phyloP scores from a whole-genome alignment of 176 grass and related monocot genomes.

The Thinopyrum elongatum region DNA sequence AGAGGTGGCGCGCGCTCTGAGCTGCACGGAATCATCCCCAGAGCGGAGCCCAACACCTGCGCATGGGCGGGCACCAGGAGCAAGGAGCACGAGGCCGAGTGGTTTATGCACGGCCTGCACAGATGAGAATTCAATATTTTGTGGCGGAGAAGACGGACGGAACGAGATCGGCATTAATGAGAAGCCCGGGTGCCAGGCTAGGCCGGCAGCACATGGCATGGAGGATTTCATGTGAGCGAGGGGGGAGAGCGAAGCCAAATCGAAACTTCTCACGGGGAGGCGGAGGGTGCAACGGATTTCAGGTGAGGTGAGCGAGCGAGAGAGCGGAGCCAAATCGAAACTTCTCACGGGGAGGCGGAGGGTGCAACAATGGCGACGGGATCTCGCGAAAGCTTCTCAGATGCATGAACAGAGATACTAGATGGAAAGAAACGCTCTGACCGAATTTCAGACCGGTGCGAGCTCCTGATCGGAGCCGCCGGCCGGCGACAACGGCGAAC shows the following conservation, averaged over 20 bases:
- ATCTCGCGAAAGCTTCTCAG: background rate
- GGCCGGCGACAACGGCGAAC: constrained; percentile 10
- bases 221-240: background rate
- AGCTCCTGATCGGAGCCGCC: constrained; percentile 13
- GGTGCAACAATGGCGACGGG: constrained; percentile 17
- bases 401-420: background rate
- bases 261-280: background rate
- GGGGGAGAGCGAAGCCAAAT: constrained; percentile 15
- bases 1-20: background rate
- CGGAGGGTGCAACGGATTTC: background rate
- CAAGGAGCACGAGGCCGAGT: constrained; percentile 11
- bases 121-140: constrained; percentile 7
- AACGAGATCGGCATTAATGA: background rate
- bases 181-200: background rate
- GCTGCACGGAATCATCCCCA: too few species aligned
- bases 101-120: background rate
- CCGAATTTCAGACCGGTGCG: background rate
- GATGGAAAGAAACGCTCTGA: too few species aligned
- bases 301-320: background rate
- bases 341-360: background rate
- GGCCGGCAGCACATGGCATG: background rate
- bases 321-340: constrained; percentile 8
- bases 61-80: constrained; percentile 29
- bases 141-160: background rate
- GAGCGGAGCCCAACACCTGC: background rate